Evolutionary conservation across 257 asterid genomes (phyloP), one percentile per base, ranked within the genome.

Genomic region (Thymus quinquecostatus): DNA sequence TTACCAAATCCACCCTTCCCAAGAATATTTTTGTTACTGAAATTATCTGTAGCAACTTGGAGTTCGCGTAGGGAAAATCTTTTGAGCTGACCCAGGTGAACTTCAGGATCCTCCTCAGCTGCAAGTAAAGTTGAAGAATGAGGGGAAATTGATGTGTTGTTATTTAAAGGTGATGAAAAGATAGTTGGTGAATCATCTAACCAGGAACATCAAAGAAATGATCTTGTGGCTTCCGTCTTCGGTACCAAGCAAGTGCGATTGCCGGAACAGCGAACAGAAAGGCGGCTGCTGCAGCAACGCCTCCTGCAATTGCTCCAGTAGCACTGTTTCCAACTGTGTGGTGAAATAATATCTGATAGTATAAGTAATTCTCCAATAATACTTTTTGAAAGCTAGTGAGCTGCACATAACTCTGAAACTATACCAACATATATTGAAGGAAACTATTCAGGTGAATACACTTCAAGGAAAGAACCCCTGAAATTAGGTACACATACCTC

Each of bases 31-130:
- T 56, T 75, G 79, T 88, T 87, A 79, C 96, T 87, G 68, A 92
- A 92, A 73, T 81, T 75, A 82, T 89, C 96, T 13, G 89, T 70
- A 51, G 96, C 98, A 68, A 88, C 90, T 80, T 90, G 97, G 76
- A 90, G 81, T 80, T 90, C 97, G 7, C 95, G 95, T 53, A 92
- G 77, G 56, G 98, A 80, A 72, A 90, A 92, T 74, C 95, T 84
- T 70, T 87, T 91, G 64, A 93, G 96, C 81, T 93, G 97, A 60
- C 97, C 98, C 33, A 91, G 84, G 79, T 91, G 96, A 80, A 87
- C 96, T 84, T 89, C 96, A 3, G 96, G 96, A 74, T 89, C 97
- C 85, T 87, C 98, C 89, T 89, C 98, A 60, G 97, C 96, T 93
- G 90, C 12, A 10, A 74, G 80, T 47, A 14, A 68, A 45, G 80